Conservation (phyloP, 352 stramenopile species). For the Pythium grandisporangium region DNA sequence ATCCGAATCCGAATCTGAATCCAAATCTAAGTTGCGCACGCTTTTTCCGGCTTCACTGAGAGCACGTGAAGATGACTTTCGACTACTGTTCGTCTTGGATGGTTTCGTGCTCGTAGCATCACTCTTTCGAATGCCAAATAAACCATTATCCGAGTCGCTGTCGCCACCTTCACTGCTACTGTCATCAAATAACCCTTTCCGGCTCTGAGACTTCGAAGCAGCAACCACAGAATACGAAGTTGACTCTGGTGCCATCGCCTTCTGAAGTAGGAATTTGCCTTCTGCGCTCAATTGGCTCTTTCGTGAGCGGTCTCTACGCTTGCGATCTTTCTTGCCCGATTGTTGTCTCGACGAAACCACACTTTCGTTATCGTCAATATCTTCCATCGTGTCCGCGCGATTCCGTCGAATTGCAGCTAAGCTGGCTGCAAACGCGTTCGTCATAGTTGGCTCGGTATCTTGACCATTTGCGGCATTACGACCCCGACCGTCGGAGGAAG, state of each 20-base stretch:
- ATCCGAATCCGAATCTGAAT: too few relatives aligned
- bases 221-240: too few relatives aligned
- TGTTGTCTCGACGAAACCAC: not conserved
- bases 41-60: too few relatives aligned
- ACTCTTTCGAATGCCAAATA: conserved; percentile 32
- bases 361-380: conserved; percentile 12
- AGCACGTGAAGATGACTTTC: too few relatives aligned
- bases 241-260: conserved; percentile 42
- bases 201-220: too few relatives aligned
- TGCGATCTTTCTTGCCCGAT: conserved; percentile 6
- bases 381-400: conserved; percentile 50
- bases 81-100: not conserved
- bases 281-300: conserved; percentile 70
- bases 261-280: conserved; percentile 64
- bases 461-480: not conserved
- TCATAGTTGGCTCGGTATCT: conserved; percentile 15
- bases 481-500: not conserved
- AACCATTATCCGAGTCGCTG: conserved; percentile 31
- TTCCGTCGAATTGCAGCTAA: conserved; percentile 67
- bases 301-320: conserved; percentile 39
- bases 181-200: conserved; percentile 74
- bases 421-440: conserved; percentile 65
- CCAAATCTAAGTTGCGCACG: too few relatives aligned
- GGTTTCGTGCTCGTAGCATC: not conserved
- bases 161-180: conserved; percentile 45